A percentile compares a stretch with the other conserved stretches of the same genome.
These are phyloP conservation scores for Choiromyces venosus DNA, from an alignment of 495 filamentous ascomycete genomes.

Conservation along the genomic window DNA sequence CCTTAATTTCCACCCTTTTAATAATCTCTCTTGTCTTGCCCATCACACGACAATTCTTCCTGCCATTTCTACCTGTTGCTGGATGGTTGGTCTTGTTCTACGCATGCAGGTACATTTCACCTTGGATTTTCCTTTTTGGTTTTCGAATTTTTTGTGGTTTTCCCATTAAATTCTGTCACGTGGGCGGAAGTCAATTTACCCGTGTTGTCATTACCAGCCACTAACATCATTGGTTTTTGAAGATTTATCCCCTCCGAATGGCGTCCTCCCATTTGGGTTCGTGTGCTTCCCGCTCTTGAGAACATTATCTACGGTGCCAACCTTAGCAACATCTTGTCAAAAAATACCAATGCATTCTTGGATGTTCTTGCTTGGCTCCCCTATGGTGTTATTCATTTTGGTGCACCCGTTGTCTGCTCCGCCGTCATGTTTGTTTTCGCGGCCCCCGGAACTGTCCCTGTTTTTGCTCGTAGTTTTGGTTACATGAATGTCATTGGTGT, in stretches of 20 bases:
- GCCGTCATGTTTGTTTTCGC: constrained; percentile 78
- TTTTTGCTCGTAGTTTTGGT: constrained; percentile 81
- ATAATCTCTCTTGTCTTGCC: constrained; percentile 70
- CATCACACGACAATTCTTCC: constrained; percentile 81
- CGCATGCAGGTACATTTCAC: constrained; percentile 69
- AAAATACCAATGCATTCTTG: constrained; percentile 74
- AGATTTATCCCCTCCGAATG: constrained; percentile 84
- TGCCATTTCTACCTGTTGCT: constrained; percentile 78
- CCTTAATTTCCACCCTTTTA: constrained; percentile 58
- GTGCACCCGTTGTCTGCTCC: constrained; percentile 72
- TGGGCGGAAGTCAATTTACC: constrained; percentile 22
- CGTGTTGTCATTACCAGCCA: constrained; percentile 13
- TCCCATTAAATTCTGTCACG: constrained; percentile 18
- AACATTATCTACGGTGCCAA: constrained; percentile 96
- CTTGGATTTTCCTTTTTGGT: constrained; percentile 20
- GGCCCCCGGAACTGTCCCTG: constrained; percentile 76
- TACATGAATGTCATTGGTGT: constrained; percentile 89
- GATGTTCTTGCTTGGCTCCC: constrained; percentile 90
- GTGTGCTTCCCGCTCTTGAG: constrained; percentile 88
- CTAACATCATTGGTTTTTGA: constrained; percentile 27
- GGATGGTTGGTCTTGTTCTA: constrained; percentile 87
- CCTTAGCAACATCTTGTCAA: constrained; percentile 89
- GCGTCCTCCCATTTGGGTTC: constrained; percentile 88
- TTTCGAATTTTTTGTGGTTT: background rate
- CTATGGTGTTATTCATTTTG: constrained; percentile 87